phyloP scores from a whole-genome alignment of 2,329 filamentous ascomycete genomes.

The Dactylella cylindrospora region DNA sequence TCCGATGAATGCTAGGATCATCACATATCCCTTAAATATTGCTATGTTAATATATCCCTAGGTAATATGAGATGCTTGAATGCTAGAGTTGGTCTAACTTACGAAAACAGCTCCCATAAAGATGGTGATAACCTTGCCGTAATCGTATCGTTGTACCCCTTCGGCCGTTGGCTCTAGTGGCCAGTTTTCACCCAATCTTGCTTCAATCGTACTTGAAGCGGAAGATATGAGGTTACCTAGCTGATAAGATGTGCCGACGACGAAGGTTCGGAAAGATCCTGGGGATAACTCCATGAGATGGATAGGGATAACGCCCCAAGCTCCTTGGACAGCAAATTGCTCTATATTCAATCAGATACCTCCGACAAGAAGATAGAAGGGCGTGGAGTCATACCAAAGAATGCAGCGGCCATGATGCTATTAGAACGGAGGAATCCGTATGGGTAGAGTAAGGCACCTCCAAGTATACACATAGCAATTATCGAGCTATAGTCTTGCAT shows the following conservation, averaged over 20 bases:
- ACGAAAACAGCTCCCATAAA: conserved; percentile 83
- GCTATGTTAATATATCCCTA: not conserved
- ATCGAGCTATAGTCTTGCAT: conserved; percentile 54
- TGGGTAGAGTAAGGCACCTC: conserved; percentile 78
- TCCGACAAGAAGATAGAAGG: not conserved
- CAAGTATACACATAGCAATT: conserved; percentile 64
- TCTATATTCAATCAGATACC: not conserved
- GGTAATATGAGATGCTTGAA: not conserved
- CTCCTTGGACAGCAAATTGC: conserved; percentile 68
- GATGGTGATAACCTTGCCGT: conserved; percentile 83
- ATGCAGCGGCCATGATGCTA: conserved; percentile 63
- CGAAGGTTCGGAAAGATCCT: conserved; percentile 68
- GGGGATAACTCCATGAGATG: conserved; percentile 74
- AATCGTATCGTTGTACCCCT: conserved; percentile 64
- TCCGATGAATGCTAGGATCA: conserved; percentile 65
- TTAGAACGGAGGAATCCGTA: conserved; percentile 77
- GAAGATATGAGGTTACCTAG: conserved; percentile 71
- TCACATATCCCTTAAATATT: conserved; percentile 55
- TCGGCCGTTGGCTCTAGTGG: conserved; percentile 63
- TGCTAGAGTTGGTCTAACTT: conserved; percentile 1
- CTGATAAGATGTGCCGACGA: conserved; percentile 73
- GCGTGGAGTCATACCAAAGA: conserved; percentile 68
- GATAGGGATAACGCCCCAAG: conserved; percentile 69
- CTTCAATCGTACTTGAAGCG: conserved; percentile 59
- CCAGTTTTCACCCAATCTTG: conserved; percentile 72